Evolutionary conservation across 768 basidiomycete species (phyloP), one percentile per base, ranked within the genome.

Genomic region (Agrocybe pediades): DNA sequence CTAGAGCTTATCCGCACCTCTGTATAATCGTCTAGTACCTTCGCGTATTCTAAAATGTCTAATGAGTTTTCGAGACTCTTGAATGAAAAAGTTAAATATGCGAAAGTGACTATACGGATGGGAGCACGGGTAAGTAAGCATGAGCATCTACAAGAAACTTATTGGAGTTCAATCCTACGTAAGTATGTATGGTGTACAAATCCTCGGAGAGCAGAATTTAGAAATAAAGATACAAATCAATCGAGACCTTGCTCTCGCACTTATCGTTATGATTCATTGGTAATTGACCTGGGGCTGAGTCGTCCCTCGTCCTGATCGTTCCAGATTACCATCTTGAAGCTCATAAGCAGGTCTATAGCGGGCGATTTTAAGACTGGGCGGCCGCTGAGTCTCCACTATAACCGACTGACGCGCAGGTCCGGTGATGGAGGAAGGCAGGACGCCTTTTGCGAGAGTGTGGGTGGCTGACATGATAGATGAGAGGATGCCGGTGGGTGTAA

Each of bases 261-360:
- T 46, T n/a, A n/a, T n/a, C n/a, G n/a, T n/a, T n/a, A n/a, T n/a
- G n/a, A 9, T 8, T 56, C 41, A 56, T 25, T 52, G 55, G n/a
- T 20, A 45, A 40, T 59, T 55, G 51, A 49, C 39, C 46, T 55
- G 53, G 2, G 57, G 53, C 36, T 54, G 48, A 41, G 24, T 45
- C 17, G 45, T 46, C 9, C 81, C 82, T 27, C 88, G 74, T 9
- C 88, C 88, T 9, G 80, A 85, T 39, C 92, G 79, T 68, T 95
- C 92, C 44, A 92, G 74, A 45, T 74, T 74, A 20, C 81, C 90
- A 62, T 95, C 91, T 27, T 74, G 62, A 1, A 96, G 78, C 72
- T 92, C 87, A 70, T 92, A 90, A 1, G 94, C 93, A 1, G 93
- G 93, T 24, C 77, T 75, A 65, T 89, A 95, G 21, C 72, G 74